phyloP scores from a whole-genome alignment of 495 filamentous ascomycete genomes.

The Penicillium paradoxum region DNA sequence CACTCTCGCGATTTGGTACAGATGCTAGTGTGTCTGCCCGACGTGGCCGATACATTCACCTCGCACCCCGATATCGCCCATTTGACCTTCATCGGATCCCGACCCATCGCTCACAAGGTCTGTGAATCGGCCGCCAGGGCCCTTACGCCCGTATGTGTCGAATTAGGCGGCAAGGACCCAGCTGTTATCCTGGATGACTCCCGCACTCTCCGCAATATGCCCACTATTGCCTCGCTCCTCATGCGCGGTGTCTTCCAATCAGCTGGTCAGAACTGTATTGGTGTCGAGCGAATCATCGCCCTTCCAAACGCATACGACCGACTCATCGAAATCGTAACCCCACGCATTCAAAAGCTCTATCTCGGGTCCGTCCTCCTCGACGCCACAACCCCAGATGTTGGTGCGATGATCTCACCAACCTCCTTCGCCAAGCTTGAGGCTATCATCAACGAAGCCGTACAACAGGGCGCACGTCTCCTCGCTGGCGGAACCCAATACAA shows the following conservation, averaged over 20 bases:
- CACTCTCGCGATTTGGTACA: constrained; percentile 82
- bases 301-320: constrained; percentile 65
- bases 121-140: constrained; percentile 77
- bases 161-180: constrained; percentile 94
- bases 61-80: constrained; percentile 80
- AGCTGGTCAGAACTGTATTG: constrained; percentile 97
- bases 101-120: constrained; percentile 81
- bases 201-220: constrained; percentile 51
- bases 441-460: constrained; percentile 72
- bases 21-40: constrained; percentile 79
- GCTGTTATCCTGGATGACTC: constrained; percentile 84
- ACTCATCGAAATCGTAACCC: constrained; percentile 64
- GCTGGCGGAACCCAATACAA: constrained; percentile 67
- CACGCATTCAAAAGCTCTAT: constrained; percentile 66
- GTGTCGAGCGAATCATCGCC: constrained; percentile 88
- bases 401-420: constrained; percentile 78
- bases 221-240: constrained; percentile 69
- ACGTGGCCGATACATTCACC: constrained; percentile 75
- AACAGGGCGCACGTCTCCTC: constrained; percentile 71
- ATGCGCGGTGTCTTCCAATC: constrained; percentile 93
- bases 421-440: constrained; percentile 64
- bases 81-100: constrained; percentile 95
- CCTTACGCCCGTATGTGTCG: constrained; percentile 78
- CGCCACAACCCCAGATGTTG: constrained; percentile 59
- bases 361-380: constrained; percentile 61